These are phyloP conservation scores for Irpex rosettiformis DNA, from an alignment of 1,284 basidiomycete genomes.

Conservation along the genomic window DNA sequence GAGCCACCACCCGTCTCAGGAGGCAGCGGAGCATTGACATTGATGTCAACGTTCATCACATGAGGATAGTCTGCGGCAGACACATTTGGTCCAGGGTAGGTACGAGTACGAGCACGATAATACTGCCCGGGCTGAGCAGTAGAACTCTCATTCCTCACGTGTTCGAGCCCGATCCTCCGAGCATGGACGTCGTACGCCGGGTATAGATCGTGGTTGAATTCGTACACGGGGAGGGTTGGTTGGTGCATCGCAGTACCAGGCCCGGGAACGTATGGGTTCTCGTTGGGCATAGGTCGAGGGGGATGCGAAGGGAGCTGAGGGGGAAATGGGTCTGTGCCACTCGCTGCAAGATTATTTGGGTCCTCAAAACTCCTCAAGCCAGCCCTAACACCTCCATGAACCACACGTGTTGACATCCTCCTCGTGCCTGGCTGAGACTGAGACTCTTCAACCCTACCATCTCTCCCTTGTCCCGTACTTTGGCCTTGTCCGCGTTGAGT, in stretches of 20 bases:
- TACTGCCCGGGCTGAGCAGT: neutral
- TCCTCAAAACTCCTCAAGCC: neutral
- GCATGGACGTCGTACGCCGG: slow-evolving; percentile 9
- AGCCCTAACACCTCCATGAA: neutral
- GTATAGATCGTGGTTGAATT: slow-evolving; percentile 4
- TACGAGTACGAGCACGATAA: slow-evolving; percentile 8
- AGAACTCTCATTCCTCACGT: neutral
- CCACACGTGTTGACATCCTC: neutral
- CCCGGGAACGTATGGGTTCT: neutral
- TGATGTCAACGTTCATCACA: slow-evolving; percentile 7
- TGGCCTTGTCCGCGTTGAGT: neutral
- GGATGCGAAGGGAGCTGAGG: neutral
- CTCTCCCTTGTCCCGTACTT: neutral
- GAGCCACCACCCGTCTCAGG: neutral
- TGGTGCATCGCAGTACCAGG: neutral
- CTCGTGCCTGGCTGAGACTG: neutral
- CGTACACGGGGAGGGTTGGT: neutral
- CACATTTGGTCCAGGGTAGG: slow-evolving; percentile 6
- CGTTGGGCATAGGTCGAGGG: neutral
- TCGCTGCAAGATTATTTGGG: neutral
- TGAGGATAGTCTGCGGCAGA: slow-evolving; percentile 3
- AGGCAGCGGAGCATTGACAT: neutral
- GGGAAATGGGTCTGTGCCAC: neutral
- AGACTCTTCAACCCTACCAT: neutral
- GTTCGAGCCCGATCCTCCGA: slow-evolving; percentile 9